Base-by-base conservation (phyloP, 2,329 filamentous ascomycete genomes). In the Fusarium sp. region DNA sequence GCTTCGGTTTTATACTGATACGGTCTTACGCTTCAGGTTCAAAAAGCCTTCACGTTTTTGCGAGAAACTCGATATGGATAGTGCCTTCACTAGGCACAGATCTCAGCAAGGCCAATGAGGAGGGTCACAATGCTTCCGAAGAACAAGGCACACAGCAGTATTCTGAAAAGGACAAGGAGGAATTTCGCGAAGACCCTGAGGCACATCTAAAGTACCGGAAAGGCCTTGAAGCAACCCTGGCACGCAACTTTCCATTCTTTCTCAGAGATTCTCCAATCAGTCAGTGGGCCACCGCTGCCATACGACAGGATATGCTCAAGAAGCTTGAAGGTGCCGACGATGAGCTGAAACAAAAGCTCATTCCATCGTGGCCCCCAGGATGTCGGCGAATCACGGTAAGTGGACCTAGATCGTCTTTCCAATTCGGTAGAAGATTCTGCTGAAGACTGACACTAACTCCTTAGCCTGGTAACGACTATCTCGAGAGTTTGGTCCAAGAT, bases 401-500 rank as follows among this genome's bases (percentile, higher is more conserved):
- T 35, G 15, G 18, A 25, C 22, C 14, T 15, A 35, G 3, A 12
- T 49, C 6, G 22, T 22, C 22, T 22, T 22, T 22, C 22, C 22
- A 22, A 22, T 3, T 33, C 13, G 6, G n/a, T 25, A 12, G 11
- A 20, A 25, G 0, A 18, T 4, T 14, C 2, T 8, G 2, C 4
- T 35, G 4, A 35, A 22, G 22, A 3, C 22, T 17, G 0, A 2
- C 3, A 10, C 3, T 5, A 13, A 27, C 0, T 11, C 5, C 7
- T 8, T 13, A 50, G 47, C 31, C 47, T 27, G 31, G 46, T 3
- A 49, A 22, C 10, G n/a, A 50, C 4, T 50, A 50, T 36, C 47
- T 36, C 3, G 46, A 49, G n/a, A 49, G n/a, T 4, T 49, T 49
- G n/a, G n/a, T 49, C 4, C 15, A 49, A 8, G 11, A 25, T 1